Conservation (phyloP, 257 asterid species). For the Verbascum thapsus region DNA sequence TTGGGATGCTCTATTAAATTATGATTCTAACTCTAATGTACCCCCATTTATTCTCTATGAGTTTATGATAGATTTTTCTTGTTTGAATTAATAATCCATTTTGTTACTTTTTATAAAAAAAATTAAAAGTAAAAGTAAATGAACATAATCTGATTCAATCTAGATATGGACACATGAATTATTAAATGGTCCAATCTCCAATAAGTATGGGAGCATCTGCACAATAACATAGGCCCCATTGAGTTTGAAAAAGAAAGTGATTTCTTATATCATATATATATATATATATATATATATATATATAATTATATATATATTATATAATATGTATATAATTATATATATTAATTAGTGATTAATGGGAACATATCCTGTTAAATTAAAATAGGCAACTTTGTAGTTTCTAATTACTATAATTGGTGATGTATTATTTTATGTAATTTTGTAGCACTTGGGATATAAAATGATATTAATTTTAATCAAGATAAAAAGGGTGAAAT, state of each 20-base stretch:
- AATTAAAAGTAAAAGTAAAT: background rate
- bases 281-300: too few relatives aligned
- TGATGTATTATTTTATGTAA: too few relatives aligned
- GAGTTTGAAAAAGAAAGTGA: conserved; percentile 6
- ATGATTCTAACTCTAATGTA: too few relatives aligned
- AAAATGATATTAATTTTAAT: background rate
- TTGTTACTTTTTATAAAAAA: too few relatives aligned
- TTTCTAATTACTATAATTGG: conserved; percentile 6
- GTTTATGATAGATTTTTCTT: too few relatives aligned
- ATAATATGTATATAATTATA: too few relatives aligned
- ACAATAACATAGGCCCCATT: conserved; percentile 10
- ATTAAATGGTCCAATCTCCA: conserved; percentile 37
- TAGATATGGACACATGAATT: conserved; percentile 27
- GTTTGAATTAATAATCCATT: too few relatives aligned
- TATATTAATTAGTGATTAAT: background rate
- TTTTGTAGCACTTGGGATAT: conserved; percentile 11
- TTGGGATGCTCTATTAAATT: too few relatives aligned
- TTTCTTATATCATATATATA: background rate
- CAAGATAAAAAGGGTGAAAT: background rate
- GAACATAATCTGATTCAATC: conserved; percentile 1
- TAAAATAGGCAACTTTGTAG: background rate
- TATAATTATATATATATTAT: background rate
- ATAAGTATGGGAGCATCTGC: conserved; percentile 29
- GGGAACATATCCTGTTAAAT: background rate
- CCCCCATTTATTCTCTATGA: too few relatives aligned